Conservation (phyloP, 2,329 filamentous ascomycete genomes). For the Calonectria honghensis region DNA sequence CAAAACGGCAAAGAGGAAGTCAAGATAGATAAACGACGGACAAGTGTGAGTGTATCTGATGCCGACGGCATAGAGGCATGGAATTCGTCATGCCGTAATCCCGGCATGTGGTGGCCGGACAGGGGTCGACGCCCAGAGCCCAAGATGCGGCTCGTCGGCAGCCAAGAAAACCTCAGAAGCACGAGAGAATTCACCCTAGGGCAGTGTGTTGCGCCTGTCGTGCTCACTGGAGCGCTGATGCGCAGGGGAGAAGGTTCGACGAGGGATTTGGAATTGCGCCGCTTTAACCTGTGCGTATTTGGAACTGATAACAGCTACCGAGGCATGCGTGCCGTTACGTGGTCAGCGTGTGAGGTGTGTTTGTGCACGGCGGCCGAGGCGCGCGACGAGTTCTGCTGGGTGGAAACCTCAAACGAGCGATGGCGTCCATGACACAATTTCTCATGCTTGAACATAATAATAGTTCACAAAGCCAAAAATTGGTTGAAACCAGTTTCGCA, state of each 20-base stretch:
- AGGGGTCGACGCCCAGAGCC: slow-evolving; percentile 28
- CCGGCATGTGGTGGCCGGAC: slow-evolving; percentile 38
- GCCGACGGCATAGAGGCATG: neutral
- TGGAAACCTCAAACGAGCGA: neutral
- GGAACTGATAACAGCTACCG: neutral
- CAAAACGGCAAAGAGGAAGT: neutral
- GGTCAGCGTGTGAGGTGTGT: slow-evolving; percentile 3
- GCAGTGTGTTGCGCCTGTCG: slow-evolving; percentile 19
- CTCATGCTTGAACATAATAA: neutral
- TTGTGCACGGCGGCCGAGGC: neutral
- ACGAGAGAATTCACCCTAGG: slow-evolving; percentile 19
- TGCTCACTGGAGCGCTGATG: neutral
- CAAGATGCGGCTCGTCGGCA: slow-evolving; percentile 42
- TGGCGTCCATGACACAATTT: neutral
- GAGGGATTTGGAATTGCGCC: slow-evolving; percentile 22
- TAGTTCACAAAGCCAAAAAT: neutral
- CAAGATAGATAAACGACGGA: neutral
- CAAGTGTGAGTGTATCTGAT: neutral
- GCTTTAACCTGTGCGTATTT: slow-evolving; percentile 32
- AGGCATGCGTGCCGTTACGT: neutral
- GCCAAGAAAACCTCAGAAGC: slow-evolving; percentile 34
- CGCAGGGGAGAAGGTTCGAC: slow-evolving; percentile 25
- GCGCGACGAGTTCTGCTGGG: neutral
- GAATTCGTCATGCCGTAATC: slow-evolving; percentile 29
- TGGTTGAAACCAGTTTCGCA: slow-evolving; percentile 28